Percentiles rank a stretch among this genome's conserved stretches.
Evolutionary conservation across 2,329 filamentous ascomycete species (phyloP).

Genomic region (Fusarium equiseti): DNA sequence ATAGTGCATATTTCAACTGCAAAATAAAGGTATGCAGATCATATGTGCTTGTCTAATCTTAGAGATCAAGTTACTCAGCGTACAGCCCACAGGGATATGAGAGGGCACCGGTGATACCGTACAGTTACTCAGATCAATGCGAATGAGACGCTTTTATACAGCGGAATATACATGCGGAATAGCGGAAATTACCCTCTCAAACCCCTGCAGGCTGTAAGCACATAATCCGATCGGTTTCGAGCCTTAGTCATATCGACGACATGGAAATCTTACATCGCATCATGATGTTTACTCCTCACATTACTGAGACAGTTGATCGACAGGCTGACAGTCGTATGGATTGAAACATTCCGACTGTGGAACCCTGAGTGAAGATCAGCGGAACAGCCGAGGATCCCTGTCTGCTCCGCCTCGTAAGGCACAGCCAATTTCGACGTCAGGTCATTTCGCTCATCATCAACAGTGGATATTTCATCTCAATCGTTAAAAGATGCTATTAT

Average conservation of each 20-base stretch:
- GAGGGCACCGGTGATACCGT: too few species aligned
- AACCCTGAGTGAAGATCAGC: not conserved
- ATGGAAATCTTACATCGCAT: not conserved
- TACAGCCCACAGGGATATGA: too few species aligned
- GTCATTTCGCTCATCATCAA: not conserved
- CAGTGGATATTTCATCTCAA: not conserved
- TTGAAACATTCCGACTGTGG: not conserved
- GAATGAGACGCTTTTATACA: too few species aligned
- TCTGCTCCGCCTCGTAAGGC: constrained; percentile 3
- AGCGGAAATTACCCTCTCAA: too few species aligned
- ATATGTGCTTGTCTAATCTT: too few species aligned
- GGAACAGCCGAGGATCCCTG: not conserved
- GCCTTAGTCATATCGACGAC: not conserved
- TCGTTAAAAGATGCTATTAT: not conserved
- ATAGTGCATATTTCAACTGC: too few species aligned
- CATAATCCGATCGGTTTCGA: not conserved
- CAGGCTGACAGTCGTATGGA: not conserved
- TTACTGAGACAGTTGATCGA: not conserved
- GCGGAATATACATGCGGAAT: too few species aligned
- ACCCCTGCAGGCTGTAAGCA: too few species aligned
- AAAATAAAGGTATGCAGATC: too few species aligned
- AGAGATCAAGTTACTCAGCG: too few species aligned
- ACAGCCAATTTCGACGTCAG: constrained; percentile 5
- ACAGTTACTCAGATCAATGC: too few species aligned
- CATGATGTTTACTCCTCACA: not conserved